Conservation (phyloP, 257 asterid genomes). For the Solanum etuberosum region DNA sequence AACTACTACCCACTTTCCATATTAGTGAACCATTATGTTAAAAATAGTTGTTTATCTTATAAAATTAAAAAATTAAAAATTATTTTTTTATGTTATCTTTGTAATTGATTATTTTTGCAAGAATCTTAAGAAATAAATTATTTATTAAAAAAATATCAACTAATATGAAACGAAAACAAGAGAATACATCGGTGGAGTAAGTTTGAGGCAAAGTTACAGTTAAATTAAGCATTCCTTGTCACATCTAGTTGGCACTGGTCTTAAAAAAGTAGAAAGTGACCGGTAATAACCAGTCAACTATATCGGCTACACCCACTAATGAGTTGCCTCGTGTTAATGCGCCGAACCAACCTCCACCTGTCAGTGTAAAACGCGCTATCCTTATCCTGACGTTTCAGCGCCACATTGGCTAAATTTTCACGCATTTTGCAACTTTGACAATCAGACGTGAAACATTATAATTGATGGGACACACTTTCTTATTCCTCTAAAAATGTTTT, state of each 20-base stretch:
- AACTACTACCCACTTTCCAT: too few species aligned
- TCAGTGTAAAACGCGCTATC: not conserved
- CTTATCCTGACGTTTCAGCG: conserved; percentile 1
- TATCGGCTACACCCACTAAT: not conserved
- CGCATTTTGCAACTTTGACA: not conserved
- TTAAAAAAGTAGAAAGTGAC: not conserved
- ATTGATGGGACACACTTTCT: not conserved
- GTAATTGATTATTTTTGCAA: too few species aligned
- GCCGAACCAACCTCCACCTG: conserved; percentile 7
- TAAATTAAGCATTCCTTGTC: not conserved
- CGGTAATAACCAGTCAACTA: conserved; percentile 12
- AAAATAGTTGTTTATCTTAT: too few species aligned
- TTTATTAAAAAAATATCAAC: too few species aligned
- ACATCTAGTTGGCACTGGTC: not conserved
- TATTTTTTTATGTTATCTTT: too few species aligned
- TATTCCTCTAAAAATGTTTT: not conserved
- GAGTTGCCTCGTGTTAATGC: not conserved
- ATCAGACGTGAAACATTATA: too few species aligned
- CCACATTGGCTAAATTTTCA: not conserved
- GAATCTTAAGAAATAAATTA: too few species aligned
- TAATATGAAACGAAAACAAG: too few species aligned
- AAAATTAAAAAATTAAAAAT: too few species aligned
- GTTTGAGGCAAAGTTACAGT: not conserved
- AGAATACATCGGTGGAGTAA: not conserved
- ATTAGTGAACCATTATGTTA: too few species aligned